These are phyloP conservation scores for Rhytidhysteron rufulum DNA, from an alignment of 2,329 filamentous ascomycete species.

Conservation along the genomic window DNA sequence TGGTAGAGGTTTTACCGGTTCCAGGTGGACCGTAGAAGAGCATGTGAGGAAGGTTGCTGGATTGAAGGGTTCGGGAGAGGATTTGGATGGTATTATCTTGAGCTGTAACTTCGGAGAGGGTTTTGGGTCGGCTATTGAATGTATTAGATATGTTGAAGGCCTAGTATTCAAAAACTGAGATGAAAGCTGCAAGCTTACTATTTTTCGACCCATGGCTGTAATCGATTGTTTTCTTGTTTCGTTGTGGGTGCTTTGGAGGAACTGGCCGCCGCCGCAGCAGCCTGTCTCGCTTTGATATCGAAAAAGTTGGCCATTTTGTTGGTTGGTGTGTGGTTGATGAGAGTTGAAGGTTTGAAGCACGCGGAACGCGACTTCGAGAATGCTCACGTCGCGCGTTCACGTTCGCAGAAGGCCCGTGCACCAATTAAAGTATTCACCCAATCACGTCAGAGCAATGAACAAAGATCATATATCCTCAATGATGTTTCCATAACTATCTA, in stretches of 20 bases:
- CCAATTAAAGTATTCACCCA: not conserved
- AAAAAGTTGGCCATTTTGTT: constrained; percentile 82
- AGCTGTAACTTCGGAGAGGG: constrained; percentile 87
- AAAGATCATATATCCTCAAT: no score
- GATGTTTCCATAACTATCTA: no score
- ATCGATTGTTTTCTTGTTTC: constrained; percentile 59
- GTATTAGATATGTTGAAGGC: not conserved
- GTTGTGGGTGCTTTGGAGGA: constrained; percentile 63
- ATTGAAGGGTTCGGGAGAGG: constrained; percentile 87
- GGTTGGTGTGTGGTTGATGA: constrained; percentile 6
- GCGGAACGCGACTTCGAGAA: constrained; percentile 19
- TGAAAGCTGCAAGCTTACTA: constrained; percentile 60
- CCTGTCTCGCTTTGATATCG: constrained; percentile 81
- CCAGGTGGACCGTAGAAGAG: constrained; percentile 98
- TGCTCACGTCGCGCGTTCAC: constrained; percentile 26
- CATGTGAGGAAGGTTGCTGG: constrained; percentile 98
- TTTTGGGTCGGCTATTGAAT: constrained; percentile 77
- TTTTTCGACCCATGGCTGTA: constrained; percentile 98
- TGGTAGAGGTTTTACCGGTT: constrained; percentile 96
- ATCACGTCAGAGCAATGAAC: no score
- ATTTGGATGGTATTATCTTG: constrained; percentile 97
- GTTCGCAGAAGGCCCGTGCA: constrained; percentile 19
- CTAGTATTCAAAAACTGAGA: no score
- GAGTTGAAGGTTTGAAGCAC: constrained; percentile 23
- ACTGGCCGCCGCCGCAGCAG: constrained; percentile 67